A percentile compares a stretch with the other conserved stretches of the same genome.
phyloP scores from a whole-genome alignment of 805 yeast genomes.

The Geotrichum ghanense region DNA sequence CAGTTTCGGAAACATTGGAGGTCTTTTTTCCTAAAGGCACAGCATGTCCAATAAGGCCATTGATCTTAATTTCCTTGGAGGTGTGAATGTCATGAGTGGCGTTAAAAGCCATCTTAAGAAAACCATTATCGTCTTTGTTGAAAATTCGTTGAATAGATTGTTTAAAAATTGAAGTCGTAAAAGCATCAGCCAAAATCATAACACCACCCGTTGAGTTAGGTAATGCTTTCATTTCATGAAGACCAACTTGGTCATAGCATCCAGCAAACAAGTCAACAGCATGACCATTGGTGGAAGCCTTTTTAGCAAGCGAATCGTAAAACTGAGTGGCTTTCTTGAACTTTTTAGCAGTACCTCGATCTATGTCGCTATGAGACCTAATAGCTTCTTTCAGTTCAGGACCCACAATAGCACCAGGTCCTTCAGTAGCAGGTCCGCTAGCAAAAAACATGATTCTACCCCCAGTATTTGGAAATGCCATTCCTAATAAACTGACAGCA shows the following conservation, averaged over 20 bases:
- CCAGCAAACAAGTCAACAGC: conserved; percentile 88
- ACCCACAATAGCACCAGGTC: conserved; percentile 85
- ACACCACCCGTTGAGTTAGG: conserved; percentile 87
- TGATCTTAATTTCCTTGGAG: conserved; percentile 69
- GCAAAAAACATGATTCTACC: conserved; percentile 81
- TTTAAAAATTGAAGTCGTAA: conserved; percentile 88
- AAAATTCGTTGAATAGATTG: conserved; percentile 81
- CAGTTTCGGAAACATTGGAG: conserved; percentile 71
- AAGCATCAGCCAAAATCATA: conserved; percentile 78
- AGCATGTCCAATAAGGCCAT: conserved; percentile 88
- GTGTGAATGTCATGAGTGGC: conserved; percentile 78
- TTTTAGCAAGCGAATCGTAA: conserved; percentile 62
- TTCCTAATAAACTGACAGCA: conserved; percentile 68
- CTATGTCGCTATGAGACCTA: conserved; percentile 90
- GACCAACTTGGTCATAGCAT: conserved; percentile 91
- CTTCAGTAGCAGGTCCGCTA: conserved; percentile 85
- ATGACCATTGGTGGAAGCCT: conserved; percentile 63
- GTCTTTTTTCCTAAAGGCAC: conserved; percentile 49
- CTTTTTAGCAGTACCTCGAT: conserved; percentile 77
- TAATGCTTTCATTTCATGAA: conserved; percentile 83
- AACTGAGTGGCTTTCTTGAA: conserved; percentile 76
- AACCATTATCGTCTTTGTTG: conserved; percentile 74
- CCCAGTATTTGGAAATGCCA: conserved; percentile 69
- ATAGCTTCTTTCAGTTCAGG: conserved; percentile 84
- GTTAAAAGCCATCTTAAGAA: conserved; percentile 74